phyloP scores from a whole-genome alignment of 139 green algal species.

The Mychonastes homosphaera region DNA sequence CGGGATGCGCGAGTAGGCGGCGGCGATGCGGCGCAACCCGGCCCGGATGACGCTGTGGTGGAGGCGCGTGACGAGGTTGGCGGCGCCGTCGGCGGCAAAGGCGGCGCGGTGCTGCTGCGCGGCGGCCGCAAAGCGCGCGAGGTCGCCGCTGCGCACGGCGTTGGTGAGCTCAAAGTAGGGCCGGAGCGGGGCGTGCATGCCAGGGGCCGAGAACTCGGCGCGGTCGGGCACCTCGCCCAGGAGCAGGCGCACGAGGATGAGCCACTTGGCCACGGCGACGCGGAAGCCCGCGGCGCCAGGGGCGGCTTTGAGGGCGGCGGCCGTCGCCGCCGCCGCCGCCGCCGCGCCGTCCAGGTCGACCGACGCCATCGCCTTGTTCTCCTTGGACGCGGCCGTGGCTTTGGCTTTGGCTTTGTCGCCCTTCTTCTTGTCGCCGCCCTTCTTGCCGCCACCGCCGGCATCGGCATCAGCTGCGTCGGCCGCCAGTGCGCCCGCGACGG shows the following conservation, averaged over 20 bases:
- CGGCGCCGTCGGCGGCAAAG: slow-evolving; percentile 66
- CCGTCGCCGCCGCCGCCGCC: too few relatives aligned
- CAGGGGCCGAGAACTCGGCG: slow-evolving; percentile 61
- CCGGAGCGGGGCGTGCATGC: slow-evolving; percentile 48
- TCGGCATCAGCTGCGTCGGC: too few relatives aligned
- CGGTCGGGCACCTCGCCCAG: slow-evolving; percentile 95
- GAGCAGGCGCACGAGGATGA: slow-evolving; percentile 82
- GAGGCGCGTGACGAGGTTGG: slow-evolving; percentile 85
- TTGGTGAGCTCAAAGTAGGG: slow-evolving; percentile 86
- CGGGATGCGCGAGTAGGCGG: slow-evolving; percentile 90
- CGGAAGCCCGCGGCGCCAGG: slow-evolving; percentile 71
- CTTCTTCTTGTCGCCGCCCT: too few relatives aligned
- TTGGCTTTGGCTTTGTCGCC: too few relatives aligned
- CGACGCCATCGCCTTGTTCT: too few relatives aligned
- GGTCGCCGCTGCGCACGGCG: slow-evolving; percentile 75
- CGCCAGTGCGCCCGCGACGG: too few relatives aligned
- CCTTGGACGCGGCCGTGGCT: too few relatives aligned
- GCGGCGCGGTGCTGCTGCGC: slow-evolving; percentile 39
- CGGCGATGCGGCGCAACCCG: slow-evolving; percentile 82
- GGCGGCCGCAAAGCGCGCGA: slow-evolving; percentile 61
- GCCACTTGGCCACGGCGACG: slow-evolving; percentile 81
- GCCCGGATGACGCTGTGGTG: slow-evolving; percentile 93
- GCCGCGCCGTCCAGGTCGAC: too few relatives aligned
- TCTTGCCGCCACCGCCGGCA: too few relatives aligned
- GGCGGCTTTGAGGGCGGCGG: slow-evolving; percentile 55